Conservation (phyloP, 2,329 filamentous ascomycete species). For the Colletotrichum liriopes region DNA sequence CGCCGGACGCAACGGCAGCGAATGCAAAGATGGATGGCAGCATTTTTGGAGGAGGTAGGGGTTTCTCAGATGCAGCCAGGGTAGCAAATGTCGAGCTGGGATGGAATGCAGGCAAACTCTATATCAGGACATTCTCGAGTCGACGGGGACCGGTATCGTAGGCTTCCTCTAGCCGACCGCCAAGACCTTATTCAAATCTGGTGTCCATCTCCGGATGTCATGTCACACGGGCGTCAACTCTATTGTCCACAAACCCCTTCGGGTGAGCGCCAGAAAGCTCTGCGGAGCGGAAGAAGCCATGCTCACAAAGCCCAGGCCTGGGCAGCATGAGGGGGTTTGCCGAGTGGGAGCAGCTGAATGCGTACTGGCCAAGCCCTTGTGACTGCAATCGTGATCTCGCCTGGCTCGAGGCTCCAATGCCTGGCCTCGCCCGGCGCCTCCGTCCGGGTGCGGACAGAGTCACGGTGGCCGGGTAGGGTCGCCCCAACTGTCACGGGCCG, state of each 20-base stretch:
- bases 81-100: neutral
- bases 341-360: neutral
- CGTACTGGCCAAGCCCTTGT: conserved; percentile 13
- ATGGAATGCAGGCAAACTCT: conserved; percentile 42
- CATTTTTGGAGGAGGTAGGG: conserved; percentile 25
- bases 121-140: conserved; percentile 33
- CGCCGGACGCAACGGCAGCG: conserved; percentile 28
- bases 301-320: conserved; percentile 15
- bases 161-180: neutral
- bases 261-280: conserved; percentile 7
- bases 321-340: neutral
- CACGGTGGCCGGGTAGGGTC: conserved; percentile 12
- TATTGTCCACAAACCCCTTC: conserved; percentile 24
- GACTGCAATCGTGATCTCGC: conserved; percentile 14
- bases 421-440: conserved; percentile 20
- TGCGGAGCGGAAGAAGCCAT: neutral
- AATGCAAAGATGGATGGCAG: conserved; percentile 30
- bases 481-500: conserved; percentile 21
- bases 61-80: conserved; percentile 16
- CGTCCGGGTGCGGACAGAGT: conserved; percentile 27
- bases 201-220: conserved; percentile 39
- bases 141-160: conserved; percentile 12
- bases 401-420: neutral
- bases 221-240: conserved; percentile 35
- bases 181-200: conserved; percentile 17